Conservation (phyloP, 495 filamentous ascomycete species). For the Saxophila tyrrhenica region DNA sequence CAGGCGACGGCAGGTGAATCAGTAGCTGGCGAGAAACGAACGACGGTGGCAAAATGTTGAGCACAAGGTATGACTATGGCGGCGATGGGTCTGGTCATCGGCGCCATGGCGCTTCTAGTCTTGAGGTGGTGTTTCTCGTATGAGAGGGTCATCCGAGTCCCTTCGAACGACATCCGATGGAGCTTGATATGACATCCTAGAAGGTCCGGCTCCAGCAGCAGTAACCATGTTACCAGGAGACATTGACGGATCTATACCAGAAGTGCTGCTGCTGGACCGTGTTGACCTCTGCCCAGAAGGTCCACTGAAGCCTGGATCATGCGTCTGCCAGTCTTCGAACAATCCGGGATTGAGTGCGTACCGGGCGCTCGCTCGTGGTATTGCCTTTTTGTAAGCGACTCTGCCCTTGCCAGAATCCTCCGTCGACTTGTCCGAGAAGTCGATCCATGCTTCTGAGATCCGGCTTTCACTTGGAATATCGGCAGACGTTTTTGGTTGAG, state of each 20-base stretch:
- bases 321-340: slow-evolving; percentile 4
- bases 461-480: slow-evolving; percentile 8
- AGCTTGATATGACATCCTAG: background rate
- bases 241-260: background rate
- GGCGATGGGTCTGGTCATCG: no score
- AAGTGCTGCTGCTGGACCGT: background rate
- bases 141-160: background rate
- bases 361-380: background rate
- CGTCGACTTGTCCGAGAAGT: slow-evolving; percentile 13
- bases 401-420: slow-evolving; percentile 1
- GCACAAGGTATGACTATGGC: no score
- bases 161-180: background rate
- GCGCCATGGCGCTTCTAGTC: background rate
- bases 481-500: background rate
- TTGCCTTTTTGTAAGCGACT: slow-evolving; percentile 1
- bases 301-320: background rate
- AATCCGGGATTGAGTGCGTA: slow-evolving; percentile 7
- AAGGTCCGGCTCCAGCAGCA: background rate
- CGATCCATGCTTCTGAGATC: slow-evolving; percentile 5
- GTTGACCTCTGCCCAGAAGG: background rate
- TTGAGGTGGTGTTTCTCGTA: background rate
- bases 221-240: background rate
- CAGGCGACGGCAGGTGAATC: no score
- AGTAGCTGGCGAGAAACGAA: no score
- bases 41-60: no score